Base-by-base conservation (phyloP, 2,329 filamentous ascomycete genomes). In the Cryphonectria radicalis region DNA sequence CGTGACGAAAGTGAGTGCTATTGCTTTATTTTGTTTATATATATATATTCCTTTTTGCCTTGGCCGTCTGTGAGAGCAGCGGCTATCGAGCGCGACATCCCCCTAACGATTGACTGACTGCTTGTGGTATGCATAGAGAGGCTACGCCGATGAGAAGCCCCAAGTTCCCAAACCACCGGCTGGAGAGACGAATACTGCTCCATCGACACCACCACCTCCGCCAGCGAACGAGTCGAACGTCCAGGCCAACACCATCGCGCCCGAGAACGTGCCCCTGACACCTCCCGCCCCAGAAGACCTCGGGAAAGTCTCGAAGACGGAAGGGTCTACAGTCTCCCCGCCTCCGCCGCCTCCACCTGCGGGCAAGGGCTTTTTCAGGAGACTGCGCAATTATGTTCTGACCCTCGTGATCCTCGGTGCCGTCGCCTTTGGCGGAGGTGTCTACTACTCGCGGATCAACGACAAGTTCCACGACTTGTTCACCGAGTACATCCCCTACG, bases 381-480 rank as follows among this genome's bases (percentile, higher is more conserved):
- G 92, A 71, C 89, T 97, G 79, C 88, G 93, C 77, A 91, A 91
- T 79, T 91, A 94, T 79, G 83, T 98, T 71, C 83, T 95, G 75
- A 93, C 92, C 69, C 82, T 98, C 65, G 84, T 95, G 73, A 82
- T 97, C 62, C 88, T 98, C 40, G 90, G 92, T 37, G 89, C 90
- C 7, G 82, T 97, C 62, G 91, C 92, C 55, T 99, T 97, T 77
- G 93, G 89, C 70, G 94, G 94, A 75, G 94, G 95, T 76, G 91
- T 98, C 69, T 97, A 93, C 86, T 96, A 97, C 82, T 95, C 96
- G 69, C 90, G 97, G 75, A 88, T 96, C 82, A 97, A 92, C 79
- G 96, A 99, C 85, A 97, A 94, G 83, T 99, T 98, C 88, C 95
- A 99, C 83, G 96, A 99, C 82, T 79, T 98, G 86, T 99, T 99